Conservation (phyloP, 2,329 filamentous ascomycete genomes). For the Aspergillus arachidicola region DNA sequence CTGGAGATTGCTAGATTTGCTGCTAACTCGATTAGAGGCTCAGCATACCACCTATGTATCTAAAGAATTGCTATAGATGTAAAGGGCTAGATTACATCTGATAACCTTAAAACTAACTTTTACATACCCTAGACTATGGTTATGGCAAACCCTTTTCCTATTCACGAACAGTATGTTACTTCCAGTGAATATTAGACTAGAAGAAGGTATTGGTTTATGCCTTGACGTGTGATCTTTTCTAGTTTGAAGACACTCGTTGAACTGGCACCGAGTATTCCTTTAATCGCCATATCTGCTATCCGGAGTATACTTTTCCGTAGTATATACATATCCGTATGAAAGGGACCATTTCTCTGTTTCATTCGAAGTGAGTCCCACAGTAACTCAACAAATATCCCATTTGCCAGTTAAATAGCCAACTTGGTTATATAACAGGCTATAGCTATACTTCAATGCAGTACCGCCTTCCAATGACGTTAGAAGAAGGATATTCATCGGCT, state of each 20-base stretch:
- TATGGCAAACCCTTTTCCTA: neutral
- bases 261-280: neutral
- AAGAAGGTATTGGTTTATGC: neutral
- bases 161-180: neutral
- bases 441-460: neutral
- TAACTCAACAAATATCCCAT: neutral
- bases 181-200: neutral
- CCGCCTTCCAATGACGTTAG: neutral
- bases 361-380: neutral
- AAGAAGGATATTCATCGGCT: slow-evolving; percentile 10
- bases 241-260: neutral
- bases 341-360: neutral
- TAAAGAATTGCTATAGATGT: neutral
- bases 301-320: neutral
- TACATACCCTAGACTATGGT: neutral
- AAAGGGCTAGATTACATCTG: neutral
- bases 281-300: neutral
- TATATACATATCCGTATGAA: neutral
- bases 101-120: neutral
- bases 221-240: neutral
- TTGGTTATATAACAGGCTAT: neutral
- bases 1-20: neutral
- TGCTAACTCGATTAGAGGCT: neutral
- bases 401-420: neutral
- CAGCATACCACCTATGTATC: neutral